A percentile compares a stretch with the other conserved stretches of the same genome.
Evolutionary conservation across 2,329 filamentous ascomycete genomes (phyloP).

Genomic region (Cladosporium sp.): DNA sequence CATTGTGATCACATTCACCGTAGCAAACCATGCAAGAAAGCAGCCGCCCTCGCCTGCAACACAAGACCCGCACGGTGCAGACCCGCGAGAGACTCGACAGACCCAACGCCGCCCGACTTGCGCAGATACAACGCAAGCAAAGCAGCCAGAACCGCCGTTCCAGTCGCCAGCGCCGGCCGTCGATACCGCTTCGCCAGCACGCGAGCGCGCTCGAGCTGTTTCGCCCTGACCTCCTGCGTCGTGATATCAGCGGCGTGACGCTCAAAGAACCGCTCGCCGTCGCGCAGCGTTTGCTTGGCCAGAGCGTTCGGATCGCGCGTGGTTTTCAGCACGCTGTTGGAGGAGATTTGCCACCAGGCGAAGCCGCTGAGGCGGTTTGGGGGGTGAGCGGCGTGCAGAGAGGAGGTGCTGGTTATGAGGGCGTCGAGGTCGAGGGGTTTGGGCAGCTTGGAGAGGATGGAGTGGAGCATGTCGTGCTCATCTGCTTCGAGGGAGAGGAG

Average conservation of each 20-base stretch:
- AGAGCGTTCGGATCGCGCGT: conserved; percentile 57
- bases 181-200: conserved; percentile 63
- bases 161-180: conserved; percentile 57
- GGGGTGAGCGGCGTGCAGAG: conserved; percentile 65
- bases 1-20: neutral
- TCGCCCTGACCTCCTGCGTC: conserved; percentile 60
- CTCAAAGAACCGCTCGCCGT: conserved; percentile 68
- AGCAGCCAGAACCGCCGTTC: conserved; percentile 63
- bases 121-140: conserved; percentile 62
- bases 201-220: conserved; percentile 42
- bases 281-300: conserved; percentile 58
- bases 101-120: neutral
- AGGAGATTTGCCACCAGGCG: conserved; percentile 71
- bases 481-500: conserved; percentile 80
- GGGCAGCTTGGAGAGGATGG: conserved; percentile 82
- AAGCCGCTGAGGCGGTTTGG: conserved; percentile 66
- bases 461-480: conserved; percentile 90
- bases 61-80: neutral
- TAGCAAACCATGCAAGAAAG: neutral
- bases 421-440: conserved; percentile 75
- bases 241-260: conserved; percentile 71
- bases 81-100: neutral
- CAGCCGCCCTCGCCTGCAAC: neutral
- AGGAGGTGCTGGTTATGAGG: conserved; percentile 66
- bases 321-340: conserved; percentile 81